A percentile compares a stretch with the other conserved stretches of the same genome.
These are phyloP conservation scores for Adiantum capillusveneris DNA, from an alignment of 75 land plant species.

Conservation along the genomic window DNA sequence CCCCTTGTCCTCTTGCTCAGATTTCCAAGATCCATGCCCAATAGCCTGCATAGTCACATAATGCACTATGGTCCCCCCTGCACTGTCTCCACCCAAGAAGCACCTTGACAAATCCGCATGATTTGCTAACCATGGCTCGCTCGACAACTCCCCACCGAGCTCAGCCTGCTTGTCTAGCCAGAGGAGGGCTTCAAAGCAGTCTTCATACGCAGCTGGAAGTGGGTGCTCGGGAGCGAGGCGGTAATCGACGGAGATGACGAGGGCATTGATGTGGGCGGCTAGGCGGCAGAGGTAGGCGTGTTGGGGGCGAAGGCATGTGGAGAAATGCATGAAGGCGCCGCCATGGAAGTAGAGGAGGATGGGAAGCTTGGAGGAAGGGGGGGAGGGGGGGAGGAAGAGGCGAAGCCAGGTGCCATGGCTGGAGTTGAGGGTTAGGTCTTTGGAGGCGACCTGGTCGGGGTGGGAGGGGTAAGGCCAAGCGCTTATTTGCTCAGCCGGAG, in stretches of 20 bases:
- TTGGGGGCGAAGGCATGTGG: not conserved
- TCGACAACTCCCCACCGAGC: not conserved
- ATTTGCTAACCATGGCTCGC: slow-evolving; percentile 13
- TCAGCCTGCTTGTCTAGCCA: slow-evolving; percentile 17
- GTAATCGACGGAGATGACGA: slow-evolving; percentile 33
- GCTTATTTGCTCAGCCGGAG: too few relatives aligned
- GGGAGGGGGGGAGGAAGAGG: slow-evolving; percentile 25
- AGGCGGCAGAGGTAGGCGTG: slow-evolving; percentile 17
- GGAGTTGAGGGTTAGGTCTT: slow-evolving; percentile 47
- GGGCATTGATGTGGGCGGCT: not conserved
- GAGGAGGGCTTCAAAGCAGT: slow-evolving; percentile 16
- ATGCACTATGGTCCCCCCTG: slow-evolving; percentile 21
- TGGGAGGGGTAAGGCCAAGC: slow-evolving; percentile 13
- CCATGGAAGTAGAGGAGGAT: slow-evolving; percentile 38
- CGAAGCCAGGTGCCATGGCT: slow-evolving; percentile 26
- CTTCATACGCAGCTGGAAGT: slow-evolving; percentile 25
- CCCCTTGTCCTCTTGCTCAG: too few relatives aligned
- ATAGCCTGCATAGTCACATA: not conserved
- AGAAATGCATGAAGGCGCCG: slow-evolving; percentile 21
- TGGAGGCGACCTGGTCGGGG: slow-evolving; percentile 40
- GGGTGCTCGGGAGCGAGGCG: slow-evolving; percentile 33
- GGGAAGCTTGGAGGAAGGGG: slow-evolving; percentile 6
- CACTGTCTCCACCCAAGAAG: slow-evolving; percentile 18
- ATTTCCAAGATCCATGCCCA: not conserved
- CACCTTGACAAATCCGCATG: slow-evolving; percentile 5